Conservation (phyloP, 306 rosid species). For the Cucumis cinereus region DNA sequence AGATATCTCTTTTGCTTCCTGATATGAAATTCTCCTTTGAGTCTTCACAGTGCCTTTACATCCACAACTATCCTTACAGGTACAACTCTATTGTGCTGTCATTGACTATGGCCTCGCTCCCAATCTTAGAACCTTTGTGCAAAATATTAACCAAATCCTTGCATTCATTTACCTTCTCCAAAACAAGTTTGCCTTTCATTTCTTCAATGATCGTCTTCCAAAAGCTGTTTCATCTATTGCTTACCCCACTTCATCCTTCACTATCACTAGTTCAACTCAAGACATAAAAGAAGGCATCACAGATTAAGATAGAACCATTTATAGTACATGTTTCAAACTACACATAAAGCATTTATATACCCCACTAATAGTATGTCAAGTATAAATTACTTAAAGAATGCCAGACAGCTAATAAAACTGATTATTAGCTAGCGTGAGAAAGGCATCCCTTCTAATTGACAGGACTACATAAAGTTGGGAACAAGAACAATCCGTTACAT, state of each 20-base stretch:
- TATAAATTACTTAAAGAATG: not conserved
- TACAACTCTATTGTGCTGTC: not conserved
- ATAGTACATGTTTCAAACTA: not conserved
- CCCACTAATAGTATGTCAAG: not conserved
- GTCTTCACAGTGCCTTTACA: not conserved
- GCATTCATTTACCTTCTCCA: not conserved
- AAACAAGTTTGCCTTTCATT: not conserved
- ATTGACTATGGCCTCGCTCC: not conserved
- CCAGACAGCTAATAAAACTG: not conserved
- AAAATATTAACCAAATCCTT: not conserved
- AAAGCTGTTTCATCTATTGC: not conserved
- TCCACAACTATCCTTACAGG: not conserved
- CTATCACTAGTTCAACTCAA: not conserved
- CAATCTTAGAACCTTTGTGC: not conserved
- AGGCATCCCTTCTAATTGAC: not conserved
- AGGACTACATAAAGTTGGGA: not conserved
- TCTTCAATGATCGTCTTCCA: not conserved
- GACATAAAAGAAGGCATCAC: not conserved
- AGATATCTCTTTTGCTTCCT: not conserved
- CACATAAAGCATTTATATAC: not conserved
- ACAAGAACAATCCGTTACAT: not conserved
- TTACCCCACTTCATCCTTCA: not conserved
- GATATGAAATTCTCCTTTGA: not conserved
- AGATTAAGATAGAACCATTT: not conserved
- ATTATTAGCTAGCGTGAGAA: not conserved